These are phyloP conservation scores for Lactarius tabidus DNA, from an alignment of 768 basidiomycete species.

Conservation along the genomic window DNA sequence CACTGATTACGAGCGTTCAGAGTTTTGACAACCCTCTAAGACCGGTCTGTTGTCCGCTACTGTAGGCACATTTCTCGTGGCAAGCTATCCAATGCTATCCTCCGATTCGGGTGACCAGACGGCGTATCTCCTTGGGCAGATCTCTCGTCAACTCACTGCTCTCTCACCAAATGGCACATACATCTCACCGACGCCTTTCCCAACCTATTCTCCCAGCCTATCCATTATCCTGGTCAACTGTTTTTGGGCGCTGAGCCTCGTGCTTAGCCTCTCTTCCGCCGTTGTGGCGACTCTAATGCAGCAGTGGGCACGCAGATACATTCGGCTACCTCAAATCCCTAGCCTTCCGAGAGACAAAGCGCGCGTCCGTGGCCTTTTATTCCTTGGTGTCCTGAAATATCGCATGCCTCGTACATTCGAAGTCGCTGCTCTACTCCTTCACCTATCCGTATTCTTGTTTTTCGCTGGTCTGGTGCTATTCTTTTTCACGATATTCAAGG, in stretches of 20 bases:
- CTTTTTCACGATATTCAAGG: constrained; percentile 32
- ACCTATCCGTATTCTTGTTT: constrained; percentile 47
- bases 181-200: neutral
- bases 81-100: constrained; percentile 24
- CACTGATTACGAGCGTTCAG: neutral
- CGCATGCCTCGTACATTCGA: constrained; percentile 39
- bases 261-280: constrained; percentile 19
- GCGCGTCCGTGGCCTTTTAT: constrained; percentile 36
- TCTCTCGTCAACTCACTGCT: constrained; percentile 18
- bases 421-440: constrained; percentile 43
- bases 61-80: constrained; percentile 24
- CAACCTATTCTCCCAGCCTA: neutral
- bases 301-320: constrained; percentile 23
- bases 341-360: constrained; percentile 34
- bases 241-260: constrained; percentile 23
- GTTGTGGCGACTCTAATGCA: constrained; percentile 16
- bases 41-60: constrained; percentile 27
- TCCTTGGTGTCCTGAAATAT: constrained; percentile 39
- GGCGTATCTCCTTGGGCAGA: constrained; percentile 7
- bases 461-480: constrained; percentile 46
- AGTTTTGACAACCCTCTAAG: constrained; percentile 1
- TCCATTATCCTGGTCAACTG: constrained; percentile 17
- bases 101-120: constrained; percentile 7
- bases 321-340: constrained; percentile 29
- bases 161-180: neutral